Evolutionary conservation across 23 red algal genomes (phyloP), one percentile per base, ranked within the genome.

Genomic region (Cyanidiococcus yangmingshanensis): DNA sequence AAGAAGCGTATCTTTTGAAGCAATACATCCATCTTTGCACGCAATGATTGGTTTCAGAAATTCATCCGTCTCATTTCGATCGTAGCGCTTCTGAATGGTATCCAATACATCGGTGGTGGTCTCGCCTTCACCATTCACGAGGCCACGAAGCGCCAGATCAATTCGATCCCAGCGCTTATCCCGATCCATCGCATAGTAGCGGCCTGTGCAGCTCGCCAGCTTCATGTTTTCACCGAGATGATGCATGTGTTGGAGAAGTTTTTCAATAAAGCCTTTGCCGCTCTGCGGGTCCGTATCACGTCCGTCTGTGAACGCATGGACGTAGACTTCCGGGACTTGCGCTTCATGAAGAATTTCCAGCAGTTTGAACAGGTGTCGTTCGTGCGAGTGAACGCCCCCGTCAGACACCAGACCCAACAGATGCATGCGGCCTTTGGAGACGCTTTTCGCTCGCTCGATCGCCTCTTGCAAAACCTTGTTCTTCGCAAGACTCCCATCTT

Each of bases 331-430:
- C 74, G 89, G 82, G 30, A 82, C 87, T 0, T 86, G 80, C 34
- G 87, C 86, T 34, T 95, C 91, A 7, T 86, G 50, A 25, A 86
- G 77, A 40, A 75, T 68, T 58, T 95, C 91, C 37, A 95, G 79
- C 81, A 95, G 76, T 57, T 86, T 83, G 77, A 77, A 82, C 1
- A 90, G 80, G 59, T 95, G 91, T 59, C 88, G 84, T 0, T 89
- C 79, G 67, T 95, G 91, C 29, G 91, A 67, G 57, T 95, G 86
- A 1, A 95, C 91, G 77, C 88, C 88, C 37, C 91, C 91, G 59
- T 89, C 91, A 0, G 91, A 95, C 39, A 83, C 85, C 1, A 95
- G 83, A 37, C 91, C 91, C 79, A 95, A 59, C 41, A 95, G 54
- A 59, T 95, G 91, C n/a, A 95, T 51, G 0, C 85, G 87, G 25